Conservation (phyloP, 2,329 filamentous ascomycete genomes). For the Pyrenochaeta sp. region DNA sequence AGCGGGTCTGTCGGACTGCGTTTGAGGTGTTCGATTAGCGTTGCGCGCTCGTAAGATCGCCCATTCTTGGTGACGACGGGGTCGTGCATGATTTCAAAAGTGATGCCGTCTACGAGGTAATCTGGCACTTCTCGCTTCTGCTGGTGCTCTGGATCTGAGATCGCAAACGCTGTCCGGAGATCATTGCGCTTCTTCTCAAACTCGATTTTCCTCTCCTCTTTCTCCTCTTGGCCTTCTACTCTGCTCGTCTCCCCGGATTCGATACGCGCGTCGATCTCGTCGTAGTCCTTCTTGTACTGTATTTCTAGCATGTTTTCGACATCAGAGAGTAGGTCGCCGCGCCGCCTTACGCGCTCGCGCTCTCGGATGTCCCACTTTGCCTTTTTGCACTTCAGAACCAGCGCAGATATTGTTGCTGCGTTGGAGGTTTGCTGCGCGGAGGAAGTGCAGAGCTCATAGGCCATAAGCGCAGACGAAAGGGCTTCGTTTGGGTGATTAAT, state of each 20-base stretch:
- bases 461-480: conserved; percentile 71
- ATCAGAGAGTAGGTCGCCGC: conserved; percentile 67
- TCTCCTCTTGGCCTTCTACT: conserved; percentile 58
- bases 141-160: conserved; percentile 57
- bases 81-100: conserved; percentile 77
- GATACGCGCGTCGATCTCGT: conserved; percentile 50
- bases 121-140: conserved; percentile 70
- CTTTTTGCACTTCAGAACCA: conserved; percentile 84
- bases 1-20: conserved; percentile 80
- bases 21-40: conserved; percentile 85
- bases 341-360: conserved; percentile 64
- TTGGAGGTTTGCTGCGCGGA: conserved; percentile 68
- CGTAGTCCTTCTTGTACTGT: conserved; percentile 43
- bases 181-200: conserved; percentile 55
- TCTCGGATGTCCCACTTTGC: conserved; percentile 84
- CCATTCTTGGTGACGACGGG: conserved; percentile 79
- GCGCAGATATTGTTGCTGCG: conserved; percentile 73
- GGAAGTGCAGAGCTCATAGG: conserved; percentile 74
- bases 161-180: conserved; percentile 56
- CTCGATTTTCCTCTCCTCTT: conserved; percentile 53
- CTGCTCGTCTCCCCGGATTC: conserved; percentile 50
- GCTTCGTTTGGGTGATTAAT: conserved; percentile 78
- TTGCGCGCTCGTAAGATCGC: conserved; percentile 87
- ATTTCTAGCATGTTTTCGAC: conserved; percentile 57
- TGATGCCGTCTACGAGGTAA: conserved; percentile 79